These are phyloP conservation scores for Inga laurina DNA, from an alignment of 306 rosid species.

Conservation along the genomic window DNA sequence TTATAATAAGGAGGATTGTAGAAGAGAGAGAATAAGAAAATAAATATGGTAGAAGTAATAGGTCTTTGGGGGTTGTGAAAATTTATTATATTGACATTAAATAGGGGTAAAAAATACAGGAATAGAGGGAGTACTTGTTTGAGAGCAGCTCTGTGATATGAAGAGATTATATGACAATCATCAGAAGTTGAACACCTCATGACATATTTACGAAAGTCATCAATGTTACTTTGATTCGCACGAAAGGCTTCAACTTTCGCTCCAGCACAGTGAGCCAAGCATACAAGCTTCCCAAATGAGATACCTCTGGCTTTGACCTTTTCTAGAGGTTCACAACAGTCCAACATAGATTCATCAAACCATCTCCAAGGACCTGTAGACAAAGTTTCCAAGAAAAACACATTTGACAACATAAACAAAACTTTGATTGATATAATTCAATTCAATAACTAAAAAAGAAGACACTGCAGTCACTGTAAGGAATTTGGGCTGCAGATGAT, in stretches of 20 bases:
- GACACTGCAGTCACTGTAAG: not conserved
- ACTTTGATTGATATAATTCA: not conserved
- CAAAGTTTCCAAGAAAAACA: conserved; percentile 20
- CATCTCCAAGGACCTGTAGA: conserved; percentile 94
- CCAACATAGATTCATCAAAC: conserved; percentile 98
- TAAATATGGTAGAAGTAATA: too few relatives aligned
- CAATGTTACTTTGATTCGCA: conserved; percentile 57
- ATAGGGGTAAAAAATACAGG: too few relatives aligned
- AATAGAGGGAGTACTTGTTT: conserved; percentile 47
- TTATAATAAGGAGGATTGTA: too few relatives aligned
- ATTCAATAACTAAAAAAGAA: not conserved
- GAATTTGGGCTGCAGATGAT: not conserved
- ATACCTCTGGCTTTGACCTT: conserved; percentile 79
- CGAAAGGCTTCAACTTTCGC: conserved; percentile 92
- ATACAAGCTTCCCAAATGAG: conserved; percentile 84
- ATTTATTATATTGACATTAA: too few relatives aligned
- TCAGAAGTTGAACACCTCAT: conserved; percentile 67
- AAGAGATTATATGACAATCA: conserved; percentile 79
- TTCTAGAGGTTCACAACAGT: conserved; percentile 91
- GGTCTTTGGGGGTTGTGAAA: too few relatives aligned
- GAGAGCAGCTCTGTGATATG: conserved; percentile 77
- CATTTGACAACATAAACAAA: conserved; percentile 11
- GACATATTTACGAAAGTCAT: conserved; percentile 71
- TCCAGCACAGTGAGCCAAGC: conserved; percentile 96
- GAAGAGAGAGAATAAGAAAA: too few relatives aligned